Evolutionary conservation across 1,284 basidiomycete species (phyloP).

Genomic region (Fomitiporia mediterranea): DNA sequence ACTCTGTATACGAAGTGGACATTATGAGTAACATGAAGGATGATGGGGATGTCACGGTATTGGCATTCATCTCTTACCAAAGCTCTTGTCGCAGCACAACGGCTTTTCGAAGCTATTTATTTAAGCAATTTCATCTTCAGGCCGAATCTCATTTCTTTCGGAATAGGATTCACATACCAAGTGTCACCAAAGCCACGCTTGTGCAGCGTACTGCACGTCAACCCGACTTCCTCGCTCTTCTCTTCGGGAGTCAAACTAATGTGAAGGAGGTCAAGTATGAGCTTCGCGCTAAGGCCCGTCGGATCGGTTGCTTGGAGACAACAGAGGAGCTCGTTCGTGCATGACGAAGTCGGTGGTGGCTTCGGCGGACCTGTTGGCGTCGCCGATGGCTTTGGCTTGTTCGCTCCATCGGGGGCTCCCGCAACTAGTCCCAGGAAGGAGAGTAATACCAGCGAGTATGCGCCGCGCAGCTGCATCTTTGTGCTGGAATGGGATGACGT

Average conservation of each 20-base stretch:
- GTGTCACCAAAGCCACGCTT: background rate
- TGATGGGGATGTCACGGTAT: too few relatives aligned
- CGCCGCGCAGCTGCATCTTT: background rate
- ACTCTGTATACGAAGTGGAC: background rate
- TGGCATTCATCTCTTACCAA: background rate
- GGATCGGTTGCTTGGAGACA: background rate
- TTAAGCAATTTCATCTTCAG: too few relatives aligned
- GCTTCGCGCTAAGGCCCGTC: background rate
- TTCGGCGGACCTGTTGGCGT: constrained; percentile 8
- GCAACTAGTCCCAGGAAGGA: background rate
- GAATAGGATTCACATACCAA: background rate
- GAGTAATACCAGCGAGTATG: background rate
- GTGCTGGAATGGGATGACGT: background rate
- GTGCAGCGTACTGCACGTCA: constrained; percentile 7
- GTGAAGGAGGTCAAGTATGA: constrained; percentile 4
- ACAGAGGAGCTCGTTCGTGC: constrained; percentile 10
- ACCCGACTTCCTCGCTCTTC: constrained; percentile 1
- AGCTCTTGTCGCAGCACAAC: constrained; percentile 11
- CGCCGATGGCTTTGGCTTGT: constrained; percentile 12
- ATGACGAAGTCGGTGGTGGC: constrained; percentile 3
- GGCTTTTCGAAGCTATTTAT: background rate
- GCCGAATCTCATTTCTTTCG: too few relatives aligned
- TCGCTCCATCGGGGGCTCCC: background rate
- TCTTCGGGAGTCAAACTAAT: constrained; percentile 2
- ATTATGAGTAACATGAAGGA: too few relatives aligned